Percentiles rank a stretch among this genome's conserved stretches.
Evolutionary conservation across 257 asterid species (phyloP).

Genomic region (Nicotiana noctiflora): DNA sequence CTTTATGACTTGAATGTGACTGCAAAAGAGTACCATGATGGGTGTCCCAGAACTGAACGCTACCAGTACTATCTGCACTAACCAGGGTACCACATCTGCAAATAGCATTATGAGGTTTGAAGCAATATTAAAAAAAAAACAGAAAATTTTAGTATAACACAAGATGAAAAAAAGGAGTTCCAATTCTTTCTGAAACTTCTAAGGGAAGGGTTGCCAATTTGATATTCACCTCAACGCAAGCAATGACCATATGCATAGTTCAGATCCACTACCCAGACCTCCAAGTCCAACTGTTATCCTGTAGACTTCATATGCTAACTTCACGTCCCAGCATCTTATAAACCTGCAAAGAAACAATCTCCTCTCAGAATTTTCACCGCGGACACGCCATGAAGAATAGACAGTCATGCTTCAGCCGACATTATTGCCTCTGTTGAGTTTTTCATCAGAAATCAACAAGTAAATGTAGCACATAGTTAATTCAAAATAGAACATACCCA

Average conservation of each 20-base stretch:
- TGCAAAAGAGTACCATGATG: conserved; percentile 81
- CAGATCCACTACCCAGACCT: conserved; percentile 57
- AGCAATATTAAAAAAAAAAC: not conserved
- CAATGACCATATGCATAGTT: conserved; percentile 82
- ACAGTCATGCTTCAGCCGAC: not conserved
- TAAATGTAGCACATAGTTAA: not conserved
- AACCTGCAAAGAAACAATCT: conserved; percentile 36
- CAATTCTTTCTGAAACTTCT: not conserved
- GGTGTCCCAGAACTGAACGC: conserved; percentile 90
- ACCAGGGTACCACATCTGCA: conserved; percentile 54
- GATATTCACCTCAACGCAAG: conserved; percentile 61
- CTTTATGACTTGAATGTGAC: conserved; percentile 81
- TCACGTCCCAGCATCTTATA: conserved; percentile 87
- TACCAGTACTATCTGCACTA: conserved; percentile 85
- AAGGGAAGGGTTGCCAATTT: not conserved
- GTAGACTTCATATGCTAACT: conserved; percentile 54
- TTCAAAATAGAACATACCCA: conserved; percentile 48
- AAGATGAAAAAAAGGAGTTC: not conserved
- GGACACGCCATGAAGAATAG: not conserved
- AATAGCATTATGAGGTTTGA: not conserved
- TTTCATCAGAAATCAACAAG: not conserved
- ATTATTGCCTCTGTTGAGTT: not conserved
- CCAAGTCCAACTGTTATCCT: conserved; percentile 79
- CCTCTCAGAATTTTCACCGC: conserved; percentile 7
- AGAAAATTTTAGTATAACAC: not conserved